Evolutionary conservation across 2,329 filamentous ascomycete genomes (phyloP), one percentile per base, ranked within the genome.

Genomic region (Trichoderma aggressivum): DNA sequence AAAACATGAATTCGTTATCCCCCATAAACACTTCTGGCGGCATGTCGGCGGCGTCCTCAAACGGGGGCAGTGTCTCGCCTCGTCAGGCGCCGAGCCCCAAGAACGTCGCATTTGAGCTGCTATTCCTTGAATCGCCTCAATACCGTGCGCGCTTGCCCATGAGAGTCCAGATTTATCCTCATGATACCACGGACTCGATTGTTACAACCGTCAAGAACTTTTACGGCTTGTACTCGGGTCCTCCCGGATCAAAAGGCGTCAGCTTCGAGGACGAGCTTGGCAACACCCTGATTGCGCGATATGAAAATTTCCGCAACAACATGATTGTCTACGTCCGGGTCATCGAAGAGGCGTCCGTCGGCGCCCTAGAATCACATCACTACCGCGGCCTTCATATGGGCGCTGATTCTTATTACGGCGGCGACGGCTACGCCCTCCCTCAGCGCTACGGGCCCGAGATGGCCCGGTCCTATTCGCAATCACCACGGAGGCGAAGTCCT

Each of bases 161-260:
- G 89, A 87, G 92, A 77, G 92, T 95, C 68, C 92, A 97, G 78
- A 98, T 99, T 76, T 97, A 92, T 78, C 93, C 93, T 60, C 94
- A 98, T 82, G 96, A 99, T 84, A 94, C 93, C 66, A 98, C 95
- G 26, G 95, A 98, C 80, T 98, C 94, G 43, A 99, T 99, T 83
- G 93, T 98, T 74, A 96, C 94, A 16, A 98, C 96, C 1, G 95
- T 98, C 79, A 98, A 97, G 87, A 98, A 98, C 85, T 98, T 98
- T 84, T 98, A 97, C 80, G 96, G 96, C 73, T 88, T 99, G 75
- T 98, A 98, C 81, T 93, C 95, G 75, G 90, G 89, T 73, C 85
- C 86, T 43, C 83, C 83, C 73, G 88, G 89, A 76, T 89, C 89
- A 75, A 91, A 91, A 79, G 94, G 96, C 75, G 92, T 99, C 78